phyloP scores from a whole-genome alignment of 306 rosid species.

The Acacia acuminata region DNA sequence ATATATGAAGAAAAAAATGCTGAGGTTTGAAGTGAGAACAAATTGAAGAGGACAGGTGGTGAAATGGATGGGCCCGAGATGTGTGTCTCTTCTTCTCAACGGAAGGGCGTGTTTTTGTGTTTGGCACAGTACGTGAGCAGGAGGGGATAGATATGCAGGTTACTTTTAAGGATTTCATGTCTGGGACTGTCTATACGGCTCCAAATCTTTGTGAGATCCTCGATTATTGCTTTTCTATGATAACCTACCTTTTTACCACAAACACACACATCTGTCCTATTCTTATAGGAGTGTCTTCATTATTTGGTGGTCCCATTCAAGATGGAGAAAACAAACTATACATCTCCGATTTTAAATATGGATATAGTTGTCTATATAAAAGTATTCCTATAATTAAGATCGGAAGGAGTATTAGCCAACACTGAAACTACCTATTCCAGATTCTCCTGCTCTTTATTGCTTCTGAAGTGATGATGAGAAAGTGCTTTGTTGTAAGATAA shows the following conservation, averaged over 20 bases:
- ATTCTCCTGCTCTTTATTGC: not conserved
- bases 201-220: conserved; percentile 23
- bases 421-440: not conserved
- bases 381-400: too few species aligned
- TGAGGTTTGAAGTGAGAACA: not conserved
- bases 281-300: not conserved
- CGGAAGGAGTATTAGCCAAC: not conserved
- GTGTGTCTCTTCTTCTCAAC: too few species aligned
- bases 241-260: not conserved
- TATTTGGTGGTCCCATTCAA: not conserved
- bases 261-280: not conserved
- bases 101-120: too few species aligned
- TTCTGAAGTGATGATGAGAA: too few species aligned
- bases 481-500: too few species aligned
- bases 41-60: not conserved
- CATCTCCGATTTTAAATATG: too few species aligned
- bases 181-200: not conserved
- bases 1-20: too few species aligned
- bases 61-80: too few species aligned
- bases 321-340: too few species aligned
- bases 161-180: not conserved
- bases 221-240: not conserved
- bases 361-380: too few species aligned
- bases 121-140: too few species aligned
- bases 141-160: not conserved